phyloP scores from a whole-genome alignment of 768 basidiomycete genomes.

The Calocybe cyanea region DNA sequence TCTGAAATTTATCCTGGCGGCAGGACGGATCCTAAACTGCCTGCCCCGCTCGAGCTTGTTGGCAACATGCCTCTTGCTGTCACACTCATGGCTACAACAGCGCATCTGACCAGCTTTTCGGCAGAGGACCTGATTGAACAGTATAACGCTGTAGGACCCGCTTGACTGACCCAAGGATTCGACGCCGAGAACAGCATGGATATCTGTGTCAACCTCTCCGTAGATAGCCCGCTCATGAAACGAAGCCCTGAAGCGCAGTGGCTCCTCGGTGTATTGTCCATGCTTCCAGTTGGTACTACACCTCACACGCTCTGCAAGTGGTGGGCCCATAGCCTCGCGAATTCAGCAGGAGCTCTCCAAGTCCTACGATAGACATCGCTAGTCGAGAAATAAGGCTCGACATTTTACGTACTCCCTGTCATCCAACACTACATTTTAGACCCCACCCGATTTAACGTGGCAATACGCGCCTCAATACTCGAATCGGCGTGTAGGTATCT shows the following conservation, averaged over 20 bases:
- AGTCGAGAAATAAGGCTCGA: background rate
- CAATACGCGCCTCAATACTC: constrained; percentile 6
- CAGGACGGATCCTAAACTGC: constrained; percentile 18
- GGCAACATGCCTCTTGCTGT: constrained; percentile 30
- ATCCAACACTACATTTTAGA: constrained; percentile 18
- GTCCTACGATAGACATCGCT: constrained; percentile 8
- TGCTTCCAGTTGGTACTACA: constrained; percentile 23
- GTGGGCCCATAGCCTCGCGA: constrained; percentile 8
- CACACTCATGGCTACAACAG: constrained; percentile 27
- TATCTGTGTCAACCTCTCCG: constrained; percentile 8
- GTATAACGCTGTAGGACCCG: constrained; percentile 1
- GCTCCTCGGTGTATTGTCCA: constrained; percentile 17
- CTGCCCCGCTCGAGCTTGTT: constrained; percentile 18
- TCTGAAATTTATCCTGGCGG: constrained; percentile 17
- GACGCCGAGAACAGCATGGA: constrained; percentile 8
- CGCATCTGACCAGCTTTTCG: background rate
- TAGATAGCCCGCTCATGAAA: constrained; percentile 4
- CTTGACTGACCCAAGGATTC: constrained; percentile 4
- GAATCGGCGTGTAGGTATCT: constrained; percentile 14
- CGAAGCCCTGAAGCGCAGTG: background rate
- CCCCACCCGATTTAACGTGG: constrained; percentile 4
- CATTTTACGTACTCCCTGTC: constrained; percentile 17
- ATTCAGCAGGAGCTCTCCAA: constrained; percentile 2
- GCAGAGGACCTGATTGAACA: constrained; percentile 3
- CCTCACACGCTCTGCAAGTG: constrained; percentile 8